phyloP scores from a whole-genome alignment of 2,329 filamentous ascomycete genomes.

The Shiraia sp. region DNA sequence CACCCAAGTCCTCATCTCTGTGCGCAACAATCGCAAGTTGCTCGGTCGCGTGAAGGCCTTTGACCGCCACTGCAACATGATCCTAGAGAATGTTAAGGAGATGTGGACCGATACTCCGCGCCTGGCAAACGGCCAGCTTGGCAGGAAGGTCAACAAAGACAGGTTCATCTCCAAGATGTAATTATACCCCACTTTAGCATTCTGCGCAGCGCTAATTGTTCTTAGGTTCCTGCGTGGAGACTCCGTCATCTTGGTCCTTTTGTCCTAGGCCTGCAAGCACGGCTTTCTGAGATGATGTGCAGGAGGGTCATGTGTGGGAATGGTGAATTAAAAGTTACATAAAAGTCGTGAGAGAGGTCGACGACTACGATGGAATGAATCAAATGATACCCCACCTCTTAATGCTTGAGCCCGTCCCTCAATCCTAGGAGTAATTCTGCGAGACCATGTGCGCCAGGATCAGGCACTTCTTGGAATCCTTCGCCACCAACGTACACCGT shows the following conservation, averaged over 20 bases:
- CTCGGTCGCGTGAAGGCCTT: conserved; percentile 98
- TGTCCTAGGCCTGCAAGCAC: conserved; percentile 61
- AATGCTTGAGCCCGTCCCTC: conserved; percentile 57
- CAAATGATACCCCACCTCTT: conserved; percentile 31
- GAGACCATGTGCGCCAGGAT: conserved; percentile 78
- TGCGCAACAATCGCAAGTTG: conserved; percentile 97
- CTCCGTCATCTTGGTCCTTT: conserved; percentile 82
- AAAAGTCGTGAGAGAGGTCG: conserved; percentile 28
- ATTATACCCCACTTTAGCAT: conserved; percentile 38
- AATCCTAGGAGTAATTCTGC: conserved; percentile 81
- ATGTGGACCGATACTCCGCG: conserved; percentile 98
- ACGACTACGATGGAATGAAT: conserved; percentile 32
- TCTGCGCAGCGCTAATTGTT: conserved; percentile 14
- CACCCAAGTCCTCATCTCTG: conserved; percentile 94
- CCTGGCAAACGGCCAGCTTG: conserved; percentile 83
- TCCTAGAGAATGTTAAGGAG: conserved; percentile 95
- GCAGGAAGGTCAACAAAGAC: conserved; percentile 93
- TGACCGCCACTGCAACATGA: conserved; percentile 99
- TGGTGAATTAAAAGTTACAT: conserved; percentile 44
- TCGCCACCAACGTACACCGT: conserved; percentile 77
- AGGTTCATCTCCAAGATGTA: conserved; percentile 97
- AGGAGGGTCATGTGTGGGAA: conserved; percentile 32
- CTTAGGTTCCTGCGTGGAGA: conserved; percentile 81
- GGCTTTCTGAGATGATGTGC: conserved; percentile 1
- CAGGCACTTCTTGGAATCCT: conserved; percentile 73